Evolutionary conservation across 345 rosid genomes (phyloP).

Genomic region (Arabis hirsuta): DNA sequence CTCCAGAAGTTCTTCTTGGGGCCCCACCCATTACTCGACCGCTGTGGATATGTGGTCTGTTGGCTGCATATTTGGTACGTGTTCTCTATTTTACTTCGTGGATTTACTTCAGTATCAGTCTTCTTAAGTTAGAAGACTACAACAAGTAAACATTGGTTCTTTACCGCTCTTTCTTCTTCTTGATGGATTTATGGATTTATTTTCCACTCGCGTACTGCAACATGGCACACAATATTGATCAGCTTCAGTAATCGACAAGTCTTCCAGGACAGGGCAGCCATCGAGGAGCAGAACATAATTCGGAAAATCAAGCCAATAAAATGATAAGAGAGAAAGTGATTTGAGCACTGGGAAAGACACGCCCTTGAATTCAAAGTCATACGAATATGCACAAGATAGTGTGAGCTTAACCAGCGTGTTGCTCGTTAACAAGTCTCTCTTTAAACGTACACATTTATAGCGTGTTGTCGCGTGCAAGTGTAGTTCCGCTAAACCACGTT

Average conservation of each 20-base stretch:
- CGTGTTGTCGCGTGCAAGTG: too few relatives aligned
- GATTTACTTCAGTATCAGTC: background rate
- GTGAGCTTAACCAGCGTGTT: slow-evolving; percentile 12
- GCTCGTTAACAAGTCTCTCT: slow-evolving; percentile 2
- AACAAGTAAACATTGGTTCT: background rate
- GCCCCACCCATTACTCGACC: slow-evolving; percentile 93
- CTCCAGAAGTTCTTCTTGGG: slow-evolving; percentile 96
- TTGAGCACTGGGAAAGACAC: slow-evolving; percentile 9
- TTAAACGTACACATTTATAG: background rate
- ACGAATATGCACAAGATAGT: background rate
- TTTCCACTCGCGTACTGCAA: too few relatives aligned
- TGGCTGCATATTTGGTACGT: slow-evolving; percentile 84
- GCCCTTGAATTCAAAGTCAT: background rate
- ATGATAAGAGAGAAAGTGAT: background rate
- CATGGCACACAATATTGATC: too few relatives aligned
- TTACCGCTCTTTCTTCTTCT: too few relatives aligned
- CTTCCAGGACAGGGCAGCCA: too few relatives aligned
- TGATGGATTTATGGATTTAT: too few relatives aligned
- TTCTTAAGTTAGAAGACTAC: background rate
- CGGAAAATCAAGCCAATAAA: background rate
- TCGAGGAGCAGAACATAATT: too few relatives aligned
- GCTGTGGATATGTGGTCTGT: slow-evolving; percentile 98
- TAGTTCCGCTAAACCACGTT: too few relatives aligned
- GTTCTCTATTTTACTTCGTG: background rate
- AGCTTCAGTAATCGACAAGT: too few relatives aligned